A percentile compares a stretch with the other conserved stretches of the same genome.
Conservation (phyloP, 2,329 filamentous ascomycete species). For the Helotiales sp. region DNA sequence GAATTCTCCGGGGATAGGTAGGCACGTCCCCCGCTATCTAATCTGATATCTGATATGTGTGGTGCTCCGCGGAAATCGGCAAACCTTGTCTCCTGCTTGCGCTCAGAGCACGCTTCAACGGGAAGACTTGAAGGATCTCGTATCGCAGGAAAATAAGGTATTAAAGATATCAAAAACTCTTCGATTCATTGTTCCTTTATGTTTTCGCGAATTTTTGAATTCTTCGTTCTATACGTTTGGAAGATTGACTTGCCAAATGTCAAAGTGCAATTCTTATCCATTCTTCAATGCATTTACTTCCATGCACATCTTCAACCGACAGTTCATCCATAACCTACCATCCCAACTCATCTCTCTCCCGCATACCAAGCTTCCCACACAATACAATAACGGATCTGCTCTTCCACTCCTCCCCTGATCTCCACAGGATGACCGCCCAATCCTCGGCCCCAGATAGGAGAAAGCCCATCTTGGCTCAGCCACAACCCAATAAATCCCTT, state of each 20-base stretch:
- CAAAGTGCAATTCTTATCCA: background rate
- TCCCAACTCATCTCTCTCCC: background rate
- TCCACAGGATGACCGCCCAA: background rate
- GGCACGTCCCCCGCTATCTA: background rate
- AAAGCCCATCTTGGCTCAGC: background rate
- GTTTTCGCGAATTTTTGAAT: background rate
- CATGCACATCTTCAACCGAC: background rate
- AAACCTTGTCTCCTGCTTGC: background rate
- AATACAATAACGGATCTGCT: background rate
- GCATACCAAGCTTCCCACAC: background rate
- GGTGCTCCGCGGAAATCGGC: background rate
- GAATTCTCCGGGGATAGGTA: background rate
- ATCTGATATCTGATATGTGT: too few relatives aligned
- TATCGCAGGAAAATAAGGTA: background rate
- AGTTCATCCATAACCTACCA: background rate
- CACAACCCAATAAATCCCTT: constrained; percentile 13
- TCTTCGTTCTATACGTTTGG: too few relatives aligned
- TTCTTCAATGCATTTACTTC: background rate
- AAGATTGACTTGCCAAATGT: too few relatives aligned
- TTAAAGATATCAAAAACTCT: background rate
- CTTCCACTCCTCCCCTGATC: constrained; percentile 9
- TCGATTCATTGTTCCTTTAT: too few relatives aligned
- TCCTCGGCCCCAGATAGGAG: background rate
- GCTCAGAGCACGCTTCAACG: background rate
- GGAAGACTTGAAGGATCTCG: background rate